Evolutionary conservation across 2,329 filamentous ascomycete genomes (phyloP).

Genomic region (Magnaporthales sp.): DNA sequence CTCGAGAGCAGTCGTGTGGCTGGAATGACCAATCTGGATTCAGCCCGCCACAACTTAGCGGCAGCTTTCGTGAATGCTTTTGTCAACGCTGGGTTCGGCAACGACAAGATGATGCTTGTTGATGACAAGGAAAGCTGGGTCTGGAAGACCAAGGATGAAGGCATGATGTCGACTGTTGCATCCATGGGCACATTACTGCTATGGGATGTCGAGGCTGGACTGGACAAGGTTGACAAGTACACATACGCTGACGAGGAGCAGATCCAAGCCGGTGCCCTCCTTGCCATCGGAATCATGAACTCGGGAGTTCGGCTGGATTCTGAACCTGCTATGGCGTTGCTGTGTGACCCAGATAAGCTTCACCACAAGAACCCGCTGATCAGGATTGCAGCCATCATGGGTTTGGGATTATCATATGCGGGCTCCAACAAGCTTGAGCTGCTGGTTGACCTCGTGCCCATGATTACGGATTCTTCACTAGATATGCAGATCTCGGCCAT

Average conservation of each 20-base stretch:
- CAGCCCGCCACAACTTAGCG: conserved; percentile 88
- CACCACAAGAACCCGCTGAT: conserved; percentile 70
- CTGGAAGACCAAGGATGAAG: conserved; percentile 98
- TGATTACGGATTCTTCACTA: conserved; percentile 73
- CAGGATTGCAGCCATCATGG: conserved; percentile 85
- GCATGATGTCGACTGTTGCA: conserved; percentile 93
- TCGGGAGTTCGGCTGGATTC: conserved; percentile 83
- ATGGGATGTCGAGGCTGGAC: conserved; percentile 86
- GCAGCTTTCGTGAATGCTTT: conserved; percentile 96
- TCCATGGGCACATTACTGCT: conserved; percentile 85
- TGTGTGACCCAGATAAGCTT: conserved; percentile 73
- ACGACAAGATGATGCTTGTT: conserved; percentile 96
- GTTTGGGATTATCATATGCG: conserved; percentile 86
- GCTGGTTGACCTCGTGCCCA: conserved; percentile 75
- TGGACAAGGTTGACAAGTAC: conserved; percentile 92
- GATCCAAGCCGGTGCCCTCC: conserved; percentile 83
- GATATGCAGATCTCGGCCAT: conserved; percentile 96
- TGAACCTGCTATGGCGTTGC: conserved; percentile 80
- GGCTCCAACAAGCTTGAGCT: conserved; percentile 88
- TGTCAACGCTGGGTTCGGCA: conserved; percentile 89
- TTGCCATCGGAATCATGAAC: conserved; percentile 94
- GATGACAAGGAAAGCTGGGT: conserved; percentile 91
- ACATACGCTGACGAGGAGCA: conserved; percentile 74
- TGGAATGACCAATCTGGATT: conserved; percentile 90
- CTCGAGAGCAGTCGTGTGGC: conserved; percentile 90